Conservation (phyloP, 192 early-diverging fungal genomes). For the Neocallimastix lanati region DNA sequence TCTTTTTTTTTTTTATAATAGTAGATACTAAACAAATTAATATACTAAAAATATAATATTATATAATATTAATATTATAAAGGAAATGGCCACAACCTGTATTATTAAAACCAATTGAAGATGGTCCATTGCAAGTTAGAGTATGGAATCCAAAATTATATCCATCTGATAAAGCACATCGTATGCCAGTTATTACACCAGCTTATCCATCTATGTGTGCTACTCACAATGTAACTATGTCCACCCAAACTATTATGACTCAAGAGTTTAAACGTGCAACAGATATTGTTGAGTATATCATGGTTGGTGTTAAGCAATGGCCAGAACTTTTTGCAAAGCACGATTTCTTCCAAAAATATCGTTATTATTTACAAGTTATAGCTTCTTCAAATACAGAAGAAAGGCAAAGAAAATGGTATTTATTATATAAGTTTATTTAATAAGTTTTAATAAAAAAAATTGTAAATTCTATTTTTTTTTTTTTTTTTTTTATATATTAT, state of each 20-base stretch:
- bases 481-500: no score
- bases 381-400: slow-evolving; percentile 56
- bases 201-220: slow-evolving; percentile 97
- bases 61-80: no score
- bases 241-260: slow-evolving; percentile 65
- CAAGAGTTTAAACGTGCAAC: slow-evolving; percentile 67
- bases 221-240: slow-evolving; percentile 86
- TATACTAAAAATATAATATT: no score
- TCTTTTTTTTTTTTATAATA: not conserved
- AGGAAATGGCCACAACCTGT: slow-evolving; percentile 86
- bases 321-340: slow-evolving; percentile 66
- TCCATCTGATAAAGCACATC: slow-evolving; percentile 55
- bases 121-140: slow-evolving; percentile 63
- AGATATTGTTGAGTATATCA: slow-evolving; percentile 55
- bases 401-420: slow-evolving; percentile 53
- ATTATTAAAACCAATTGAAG: slow-evolving; percentile 66
- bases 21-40: no score
- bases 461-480: no score
- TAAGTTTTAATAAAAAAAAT: no score
- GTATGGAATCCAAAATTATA: slow-evolving; percentile 94
- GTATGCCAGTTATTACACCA: slow-evolving; percentile 97
- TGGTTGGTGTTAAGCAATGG: slow-evolving; percentile 61
- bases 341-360: slow-evolving; percentile 74
- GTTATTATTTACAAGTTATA: slow-evolving; percentile 77
- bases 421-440: no score